Percentiles rank a stretch among this genome's conserved stretches.
These are phyloP conservation scores for Myxozyma melibiosi DNA, from an alignment of 805 yeast species.

Conservation along the genomic window DNA sequence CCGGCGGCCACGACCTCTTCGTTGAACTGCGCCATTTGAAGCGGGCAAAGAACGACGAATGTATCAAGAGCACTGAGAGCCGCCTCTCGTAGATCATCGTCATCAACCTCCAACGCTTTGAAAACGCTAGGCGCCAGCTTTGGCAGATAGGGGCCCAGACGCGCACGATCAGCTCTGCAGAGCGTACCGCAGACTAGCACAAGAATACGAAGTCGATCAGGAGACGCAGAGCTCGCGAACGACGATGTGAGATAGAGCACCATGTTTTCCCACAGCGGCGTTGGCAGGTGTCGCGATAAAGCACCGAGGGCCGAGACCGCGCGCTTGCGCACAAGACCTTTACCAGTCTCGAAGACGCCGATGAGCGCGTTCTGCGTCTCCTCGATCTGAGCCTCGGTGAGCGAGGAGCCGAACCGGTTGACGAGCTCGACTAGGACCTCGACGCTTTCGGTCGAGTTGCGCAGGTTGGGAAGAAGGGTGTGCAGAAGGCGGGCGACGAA, in stretches of 20 bases:
- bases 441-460: conserved; percentile 53
- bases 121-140: conserved; percentile 33
- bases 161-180: conserved; percentile 35
- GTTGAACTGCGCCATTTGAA: conserved; percentile 39
- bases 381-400: conserved; percentile 45
- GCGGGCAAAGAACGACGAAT: conserved; percentile 48
- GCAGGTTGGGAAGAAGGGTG: conserved; percentile 24
- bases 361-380: conserved; percentile 42
- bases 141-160: conserved; percentile 28
- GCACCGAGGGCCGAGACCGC: conserved; percentile 53
- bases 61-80: conserved; percentile 48
- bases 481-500: conserved; percentile 38
- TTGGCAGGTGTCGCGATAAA: conserved; percentile 42
- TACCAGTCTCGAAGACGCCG: conserved; percentile 45
- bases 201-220: conserved; percentile 22
- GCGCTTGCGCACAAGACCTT: conserved; percentile 54
- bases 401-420: conserved; percentile 50
- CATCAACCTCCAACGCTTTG: conserved; percentile 37
- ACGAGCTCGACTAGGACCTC: conserved; percentile 63
- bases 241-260: conserved; percentile 22
- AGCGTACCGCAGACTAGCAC: conserved; percentile 36
- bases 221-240: conserved; percentile 10
- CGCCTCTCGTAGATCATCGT: conserved; percentile 54
- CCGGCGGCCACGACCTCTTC: conserved; percentile 41
- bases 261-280: conserved; percentile 37